A percentile compares a stretch with the other conserved stretches of the same genome.
Evolutionary conservation across 2,329 filamentous ascomycete species (phyloP).

Genomic region (Claviceps spartinae): DNA sequence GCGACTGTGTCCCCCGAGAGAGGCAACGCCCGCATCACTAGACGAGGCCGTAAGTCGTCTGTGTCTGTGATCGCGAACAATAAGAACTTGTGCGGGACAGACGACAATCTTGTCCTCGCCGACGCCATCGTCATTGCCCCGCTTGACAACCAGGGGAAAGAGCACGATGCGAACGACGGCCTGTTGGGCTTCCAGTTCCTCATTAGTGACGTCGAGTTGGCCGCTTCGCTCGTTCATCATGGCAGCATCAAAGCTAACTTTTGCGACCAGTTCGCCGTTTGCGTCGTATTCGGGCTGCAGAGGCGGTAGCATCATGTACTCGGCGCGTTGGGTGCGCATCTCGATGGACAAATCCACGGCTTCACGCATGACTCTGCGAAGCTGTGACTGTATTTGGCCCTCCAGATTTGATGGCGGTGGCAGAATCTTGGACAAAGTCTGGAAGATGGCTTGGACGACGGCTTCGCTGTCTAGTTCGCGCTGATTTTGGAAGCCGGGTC

Average conservation of each 20-base stretch:
- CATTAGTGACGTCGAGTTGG: slow-evolving; percentile 45
- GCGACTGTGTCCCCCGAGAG: slow-evolving; percentile 24
- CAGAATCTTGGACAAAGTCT: slow-evolving; percentile 69
- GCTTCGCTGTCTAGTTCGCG: slow-evolving; percentile 85
- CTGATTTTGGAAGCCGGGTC: slow-evolving; percentile 68
- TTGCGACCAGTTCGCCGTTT: slow-evolving; percentile 76
- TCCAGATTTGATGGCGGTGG: slow-evolving; percentile 75
- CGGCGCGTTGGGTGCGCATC: slow-evolving; percentile 92
- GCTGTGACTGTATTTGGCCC: slow-evolving; percentile 65
- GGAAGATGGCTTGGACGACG: slow-evolving; percentile 75
- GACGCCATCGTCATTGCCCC: slow-evolving; percentile 74
- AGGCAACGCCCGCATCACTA: slow-evolving; percentile 38
- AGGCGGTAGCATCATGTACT: slow-evolving; percentile 97
- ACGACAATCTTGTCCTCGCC: slow-evolving; percentile 94
- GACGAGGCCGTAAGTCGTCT: slow-evolving; percentile 29
- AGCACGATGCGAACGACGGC: slow-evolving; percentile 82
- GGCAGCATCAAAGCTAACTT: slow-evolving; percentile 80
- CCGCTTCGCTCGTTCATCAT: slow-evolving; percentile 90
- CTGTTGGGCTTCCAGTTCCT: slow-evolving; percentile 62
- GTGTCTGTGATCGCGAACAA: slow-evolving; percentile 41
- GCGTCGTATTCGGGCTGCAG: slow-evolving; percentile 89
- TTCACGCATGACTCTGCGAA: slow-evolving; percentile 75
- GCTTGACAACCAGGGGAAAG: slow-evolving; percentile 93
- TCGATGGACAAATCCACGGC: slow-evolving; percentile 87
- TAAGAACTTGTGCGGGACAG: slow-evolving; percentile 83